These are phyloP conservation scores for Omphalea diandra DNA, from an alignment of 441 rosid species.

Conservation along the genomic window DNA sequence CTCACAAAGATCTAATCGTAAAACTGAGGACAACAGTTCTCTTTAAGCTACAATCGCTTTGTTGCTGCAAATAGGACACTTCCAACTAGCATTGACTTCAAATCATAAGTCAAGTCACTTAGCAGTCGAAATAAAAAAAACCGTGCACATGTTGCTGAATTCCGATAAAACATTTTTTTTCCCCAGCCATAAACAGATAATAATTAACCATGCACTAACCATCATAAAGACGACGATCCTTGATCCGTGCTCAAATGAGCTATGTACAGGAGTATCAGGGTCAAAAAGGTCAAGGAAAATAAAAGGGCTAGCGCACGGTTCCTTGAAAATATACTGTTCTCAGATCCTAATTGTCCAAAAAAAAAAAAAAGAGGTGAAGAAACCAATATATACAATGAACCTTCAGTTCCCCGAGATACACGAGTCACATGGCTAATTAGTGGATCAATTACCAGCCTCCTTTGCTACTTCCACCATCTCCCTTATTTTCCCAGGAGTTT, in stretches of 20 bases:
- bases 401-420: not conserved
- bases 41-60: too few species aligned
- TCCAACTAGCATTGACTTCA: too few species aligned
- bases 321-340: not conserved
- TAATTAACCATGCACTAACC: not conserved
- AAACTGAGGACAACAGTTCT: too few species aligned
- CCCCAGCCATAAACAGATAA: too few species aligned
- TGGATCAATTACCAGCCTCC: not conserved
- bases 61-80: too few species aligned
- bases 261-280: not conserved
- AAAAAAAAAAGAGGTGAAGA: not conserved
- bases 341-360: not conserved
- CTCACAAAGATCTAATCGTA: too few species aligned
- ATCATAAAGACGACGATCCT: not conserved
- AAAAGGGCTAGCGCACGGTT: not conserved
- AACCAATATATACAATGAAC: not conserved
- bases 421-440: not conserved
- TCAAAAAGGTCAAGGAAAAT: not conserved
- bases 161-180: too few species aligned
- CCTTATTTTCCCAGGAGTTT: constrained; percentile 38
- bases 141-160: too few species aligned
- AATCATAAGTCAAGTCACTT: too few species aligned
- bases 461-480: not conserved
- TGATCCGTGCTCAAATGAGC: not conserved
- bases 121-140: too few species aligned